These are phyloP conservation scores for Silene conica DNA, from an alignment of 148 eudicot genomes.

Conservation along the genomic window DNA sequence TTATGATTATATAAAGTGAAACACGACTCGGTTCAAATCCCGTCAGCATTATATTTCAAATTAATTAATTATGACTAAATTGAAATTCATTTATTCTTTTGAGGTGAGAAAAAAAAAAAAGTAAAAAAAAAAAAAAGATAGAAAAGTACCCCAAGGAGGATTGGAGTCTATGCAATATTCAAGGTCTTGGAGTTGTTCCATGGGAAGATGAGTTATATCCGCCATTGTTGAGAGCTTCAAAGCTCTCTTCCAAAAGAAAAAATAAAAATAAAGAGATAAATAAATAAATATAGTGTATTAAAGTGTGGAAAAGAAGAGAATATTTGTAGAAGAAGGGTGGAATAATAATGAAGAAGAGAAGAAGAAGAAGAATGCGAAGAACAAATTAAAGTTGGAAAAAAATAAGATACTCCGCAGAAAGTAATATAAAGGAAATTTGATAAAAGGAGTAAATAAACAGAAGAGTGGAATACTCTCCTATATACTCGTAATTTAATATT, in stretches of 20 bases:
- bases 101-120: not conserved
- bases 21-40: not conserved
- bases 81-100: not conserved
- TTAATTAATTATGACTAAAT: conserved; percentile 19
- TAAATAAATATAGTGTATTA: not conserved
- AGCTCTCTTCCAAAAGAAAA: conserved; percentile 17
- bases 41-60: too few species aligned
- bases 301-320: conserved; percentile 23
- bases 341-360: conserved; percentile 1
- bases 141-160: conserved; percentile 85
- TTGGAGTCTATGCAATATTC: conserved; percentile 98
- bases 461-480: not conserved
- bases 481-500: not conserved
- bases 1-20: conserved; percentile 6
- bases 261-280: not conserved
- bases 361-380: conserved; percentile 19
- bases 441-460: not conserved
- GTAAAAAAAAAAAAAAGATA: not conserved
- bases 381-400: conserved; percentile 15
- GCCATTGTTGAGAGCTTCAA: conserved; percentile 53
- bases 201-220: conserved; percentile 79
- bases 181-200: conserved; percentile 99
- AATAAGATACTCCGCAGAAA: conserved; percentile 21
- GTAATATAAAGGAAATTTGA: not conserved
- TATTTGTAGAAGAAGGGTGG: conserved; percentile 22